Conservation (phyloP, 768 basidiomycete genomes). For the Calocybe cyanea region DNA sequence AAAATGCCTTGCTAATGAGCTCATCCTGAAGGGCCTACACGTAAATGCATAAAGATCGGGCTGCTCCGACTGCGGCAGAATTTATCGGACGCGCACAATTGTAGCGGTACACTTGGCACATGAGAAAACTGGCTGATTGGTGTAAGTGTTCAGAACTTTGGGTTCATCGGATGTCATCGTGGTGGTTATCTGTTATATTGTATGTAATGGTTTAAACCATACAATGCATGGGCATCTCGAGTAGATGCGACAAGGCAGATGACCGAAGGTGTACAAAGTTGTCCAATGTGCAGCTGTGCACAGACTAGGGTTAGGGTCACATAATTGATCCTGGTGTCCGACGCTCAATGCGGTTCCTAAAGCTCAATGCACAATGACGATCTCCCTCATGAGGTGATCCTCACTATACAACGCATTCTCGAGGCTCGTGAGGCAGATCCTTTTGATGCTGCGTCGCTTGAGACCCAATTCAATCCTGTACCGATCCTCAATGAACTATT, state of each 20-base stretch:
- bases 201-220: too few relatives aligned
- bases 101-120: slow-evolving; percentile 69
- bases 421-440: slow-evolving; percentile 48
- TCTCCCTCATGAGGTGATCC: slow-evolving; percentile 62
- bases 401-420: slow-evolving; percentile 69
- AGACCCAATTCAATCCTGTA: slow-evolving; percentile 50
- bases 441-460: slow-evolving; percentile 48
- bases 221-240: too few relatives aligned
- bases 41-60: background rate
- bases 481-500: slow-evolving; percentile 68
- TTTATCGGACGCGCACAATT: slow-evolving; percentile 45
- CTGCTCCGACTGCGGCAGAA: background rate
- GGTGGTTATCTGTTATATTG: too few relatives aligned
- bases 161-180: slow-evolving; percentile 10
- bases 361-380: slow-evolving; percentile 40
- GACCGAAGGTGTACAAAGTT: too few relatives aligned
- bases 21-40: slow-evolving; percentile 76
- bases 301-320: slow-evolving; percentile 22
- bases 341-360: background rate
- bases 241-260: too few relatives aligned
- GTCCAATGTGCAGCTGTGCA: background rate
- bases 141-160: slow-evolving; percentile 56
- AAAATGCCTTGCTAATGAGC: slow-evolving; percentile 80
- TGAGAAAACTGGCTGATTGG: slow-evolving; percentile 63
- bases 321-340: slow-evolving; percentile 7